These are phyloP conservation scores for Floccularia luteovirens DNA, from an alignment of 768 basidiomycete species.

Conservation along the genomic window DNA sequence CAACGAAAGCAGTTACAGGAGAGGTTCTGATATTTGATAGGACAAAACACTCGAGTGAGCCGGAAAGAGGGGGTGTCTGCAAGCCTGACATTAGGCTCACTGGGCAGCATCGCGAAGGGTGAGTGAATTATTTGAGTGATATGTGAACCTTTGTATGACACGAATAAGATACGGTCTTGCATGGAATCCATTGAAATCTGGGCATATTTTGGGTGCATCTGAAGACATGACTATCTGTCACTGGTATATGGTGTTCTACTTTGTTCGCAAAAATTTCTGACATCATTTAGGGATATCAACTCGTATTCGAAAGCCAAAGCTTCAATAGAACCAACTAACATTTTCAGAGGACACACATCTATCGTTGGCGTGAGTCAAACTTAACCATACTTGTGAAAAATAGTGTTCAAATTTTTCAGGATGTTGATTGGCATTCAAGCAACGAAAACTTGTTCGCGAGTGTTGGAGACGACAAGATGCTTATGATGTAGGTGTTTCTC, in stretches of 20 bases:
- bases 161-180: conserved; percentile 75
- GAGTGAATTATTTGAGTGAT: conserved; percentile 23
- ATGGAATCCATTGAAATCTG: conserved; percentile 82
- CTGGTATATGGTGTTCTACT: conserved; percentile 47
- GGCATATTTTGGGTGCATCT: conserved; percentile 85
- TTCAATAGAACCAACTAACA: conserved; percentile 75
- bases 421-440: conserved; percentile 91
- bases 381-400: neutral
- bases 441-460: conserved; percentile 85
- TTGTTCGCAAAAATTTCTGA: neutral
- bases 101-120: conserved; percentile 94
- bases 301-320: conserved; percentile 75
- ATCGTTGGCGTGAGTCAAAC: conserved; percentile 74
- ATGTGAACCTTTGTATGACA: too few species aligned
- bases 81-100: conserved; percentile 87
- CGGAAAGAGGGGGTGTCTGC: conserved; percentile 76
- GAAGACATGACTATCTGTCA: conserved; percentile 96
- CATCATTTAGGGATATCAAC: conserved; percentile 73
- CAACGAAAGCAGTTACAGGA: conserved; percentile 88
- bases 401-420: conserved; percentile 36
- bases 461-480: conserved; percentile 91
- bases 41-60: conserved; percentile 93
- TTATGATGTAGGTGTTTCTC: conserved; percentile 71
- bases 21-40: conserved; percentile 95
- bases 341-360: conserved; percentile 85